Conservation (phyloP, 345 rosid species). For the Eucalyptus rudis region DNA sequence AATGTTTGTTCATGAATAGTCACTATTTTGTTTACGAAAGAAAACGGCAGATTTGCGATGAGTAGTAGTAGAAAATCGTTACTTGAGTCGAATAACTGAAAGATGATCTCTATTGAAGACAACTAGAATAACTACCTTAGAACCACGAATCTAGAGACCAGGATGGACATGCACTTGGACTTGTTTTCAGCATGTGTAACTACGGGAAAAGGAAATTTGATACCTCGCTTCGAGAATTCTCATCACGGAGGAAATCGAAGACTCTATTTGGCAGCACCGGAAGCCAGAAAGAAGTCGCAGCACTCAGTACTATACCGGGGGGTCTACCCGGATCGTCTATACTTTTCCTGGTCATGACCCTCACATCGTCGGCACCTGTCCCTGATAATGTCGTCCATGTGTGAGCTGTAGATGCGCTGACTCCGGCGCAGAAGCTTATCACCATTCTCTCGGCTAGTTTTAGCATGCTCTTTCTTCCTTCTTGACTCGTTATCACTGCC, state of each 20-base stretch:
- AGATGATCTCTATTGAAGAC: not conserved
- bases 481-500: conserved; percentile 52
- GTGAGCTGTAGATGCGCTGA: conserved; percentile 59
- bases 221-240: conserved; percentile 64
- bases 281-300: conserved; percentile 93
- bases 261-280: conserved; percentile 54
- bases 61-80: not conserved
- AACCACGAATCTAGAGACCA: not conserved
- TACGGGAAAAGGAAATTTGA: not conserved
- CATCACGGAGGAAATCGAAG: conserved; percentile 81
- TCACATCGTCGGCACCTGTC: conserved; percentile 57
- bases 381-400: conserved; percentile 59
- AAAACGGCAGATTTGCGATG: not conserved
- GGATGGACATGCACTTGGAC: not conserved
- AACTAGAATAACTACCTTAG: not conserved
- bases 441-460: conserved; percentile 75
- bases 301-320: conserved; percentile 68
- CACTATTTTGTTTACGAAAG: not conserved
- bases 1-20: not conserved
- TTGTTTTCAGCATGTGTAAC: not conserved
- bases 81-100: not conserved
- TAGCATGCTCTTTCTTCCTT: conserved; percentile 63
- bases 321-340: conserved; percentile 81
- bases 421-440: conserved; percentile 65
- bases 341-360: conserved; percentile 74